Conservation (phyloP, 2,329 filamentous ascomycete genomes). For the Metarhizium guizhouense region DNA sequence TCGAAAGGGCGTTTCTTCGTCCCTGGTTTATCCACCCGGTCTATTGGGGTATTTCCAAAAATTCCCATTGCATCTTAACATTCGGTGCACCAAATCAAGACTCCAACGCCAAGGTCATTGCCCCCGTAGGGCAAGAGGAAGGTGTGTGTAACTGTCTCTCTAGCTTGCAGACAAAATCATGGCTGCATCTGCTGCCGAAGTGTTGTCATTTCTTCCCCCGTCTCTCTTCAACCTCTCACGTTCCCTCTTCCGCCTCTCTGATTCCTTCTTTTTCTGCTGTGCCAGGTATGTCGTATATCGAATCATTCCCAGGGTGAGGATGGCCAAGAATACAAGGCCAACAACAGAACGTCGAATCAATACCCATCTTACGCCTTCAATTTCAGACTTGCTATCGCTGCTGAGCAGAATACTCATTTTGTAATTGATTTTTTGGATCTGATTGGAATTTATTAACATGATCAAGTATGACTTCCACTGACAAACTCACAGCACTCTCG, state of each 20-base stretch:
- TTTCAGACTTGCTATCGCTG: slow-evolving; percentile 83
- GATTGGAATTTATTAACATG: background rate
- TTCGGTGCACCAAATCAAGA: background rate
- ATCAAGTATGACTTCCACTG: background rate
- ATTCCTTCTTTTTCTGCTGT: slow-evolving; percentile 40
- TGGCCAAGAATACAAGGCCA: slow-evolving; percentile 58
- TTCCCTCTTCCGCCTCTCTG: slow-evolving; percentile 31
- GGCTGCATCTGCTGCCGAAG: slow-evolving; percentile 41
- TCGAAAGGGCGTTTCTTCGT: too few relatives aligned
- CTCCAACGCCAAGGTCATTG: background rate
- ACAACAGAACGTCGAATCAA: slow-evolving; percentile 54
- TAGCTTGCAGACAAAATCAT: slow-evolving; percentile 50
- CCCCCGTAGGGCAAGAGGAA: background rate
- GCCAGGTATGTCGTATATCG: slow-evolving; percentile 50
- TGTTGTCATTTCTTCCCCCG: slow-evolving; percentile 36
- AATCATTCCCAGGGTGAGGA: slow-evolving; percentile 50
- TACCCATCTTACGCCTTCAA: slow-evolving; percentile 87
- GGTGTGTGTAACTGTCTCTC: slow-evolving; percentile 7
- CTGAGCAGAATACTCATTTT: slow-evolving; percentile 88
- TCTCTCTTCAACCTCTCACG: slow-evolving; percentile 34
- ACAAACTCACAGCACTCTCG: slow-evolving; percentile 60
- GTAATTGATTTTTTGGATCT: slow-evolving; percentile 92
- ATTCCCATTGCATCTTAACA: background rate
- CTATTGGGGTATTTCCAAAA: background rate
- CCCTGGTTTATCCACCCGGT: too few relatives aligned